phyloP scores from a whole-genome alignment of 495 filamentous ascomycete species.

The Corynascus novoguineensis region DNA sequence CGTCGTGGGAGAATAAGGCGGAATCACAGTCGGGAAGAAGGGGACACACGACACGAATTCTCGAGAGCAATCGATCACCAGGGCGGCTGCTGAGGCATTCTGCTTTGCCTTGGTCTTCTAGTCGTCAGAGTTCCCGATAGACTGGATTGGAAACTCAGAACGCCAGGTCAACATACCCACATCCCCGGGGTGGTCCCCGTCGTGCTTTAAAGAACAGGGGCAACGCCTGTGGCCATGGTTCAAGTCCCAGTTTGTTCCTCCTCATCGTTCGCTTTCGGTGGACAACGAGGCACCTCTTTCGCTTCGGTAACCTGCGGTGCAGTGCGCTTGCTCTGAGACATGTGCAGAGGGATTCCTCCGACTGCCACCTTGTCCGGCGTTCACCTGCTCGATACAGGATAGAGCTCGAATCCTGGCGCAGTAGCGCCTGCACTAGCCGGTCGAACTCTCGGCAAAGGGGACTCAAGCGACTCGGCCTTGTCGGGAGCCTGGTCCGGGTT shows the following conservation, averaged over 20 bases:
- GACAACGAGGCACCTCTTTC: too few relatives aligned
- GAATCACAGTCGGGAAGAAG: not conserved
- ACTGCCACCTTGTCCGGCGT: not conserved
- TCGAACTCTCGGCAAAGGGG: too few relatives aligned
- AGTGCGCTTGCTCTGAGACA: not conserved
- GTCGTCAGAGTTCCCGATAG: too few relatives aligned
- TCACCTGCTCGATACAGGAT: not conserved
- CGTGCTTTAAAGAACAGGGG: not conserved
- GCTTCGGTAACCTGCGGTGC: too few relatives aligned
- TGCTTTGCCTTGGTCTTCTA: too few relatives aligned
- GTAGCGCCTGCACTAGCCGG: not conserved
- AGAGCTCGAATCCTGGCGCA: not conserved
- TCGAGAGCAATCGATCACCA: conserved; percentile 1
- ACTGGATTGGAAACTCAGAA: not conserved
- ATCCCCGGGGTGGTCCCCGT: not conserved
- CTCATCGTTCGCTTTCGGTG: too few relatives aligned
- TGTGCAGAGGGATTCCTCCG: not conserved
- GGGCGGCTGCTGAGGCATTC: not conserved
- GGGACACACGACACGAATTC: not conserved
- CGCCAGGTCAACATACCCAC: too few relatives aligned
- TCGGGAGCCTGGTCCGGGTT: too few relatives aligned
- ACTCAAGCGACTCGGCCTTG: too few relatives aligned
- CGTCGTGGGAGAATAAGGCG: too few relatives aligned
- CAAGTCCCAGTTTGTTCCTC: too few relatives aligned
- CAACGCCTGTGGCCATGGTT: not conserved